Conservation (phyloP, 2,329 filamentous ascomycete species). For the Botrytis paeoniae region DNA sequence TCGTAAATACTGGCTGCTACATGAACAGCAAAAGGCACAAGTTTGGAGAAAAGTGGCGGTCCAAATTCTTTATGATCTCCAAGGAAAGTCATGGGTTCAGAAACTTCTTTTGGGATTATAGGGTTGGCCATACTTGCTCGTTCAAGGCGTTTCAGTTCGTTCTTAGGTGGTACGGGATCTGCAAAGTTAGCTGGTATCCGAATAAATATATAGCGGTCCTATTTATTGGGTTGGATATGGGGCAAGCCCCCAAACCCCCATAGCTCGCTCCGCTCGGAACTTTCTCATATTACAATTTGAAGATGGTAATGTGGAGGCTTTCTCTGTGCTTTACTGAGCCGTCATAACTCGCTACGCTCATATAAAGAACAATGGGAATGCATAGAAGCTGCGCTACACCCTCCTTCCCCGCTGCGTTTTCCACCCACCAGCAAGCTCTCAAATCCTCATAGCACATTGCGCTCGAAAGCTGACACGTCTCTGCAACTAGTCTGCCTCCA, state of each 20-base stretch:
- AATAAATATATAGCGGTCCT: background rate
- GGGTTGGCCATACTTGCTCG: slow-evolving; percentile 84
- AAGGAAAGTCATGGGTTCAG: slow-evolving; percentile 74
- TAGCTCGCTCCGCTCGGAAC: background rate
- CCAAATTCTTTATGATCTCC: slow-evolving; percentile 80
- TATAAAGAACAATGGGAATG: background rate
- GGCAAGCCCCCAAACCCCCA: background rate
- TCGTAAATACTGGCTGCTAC: slow-evolving; percentile 94
- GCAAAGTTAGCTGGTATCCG: slow-evolving; percentile 36
- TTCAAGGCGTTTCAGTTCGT: slow-evolving; percentile 81
- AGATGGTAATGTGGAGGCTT: background rate
- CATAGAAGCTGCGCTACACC: background rate
- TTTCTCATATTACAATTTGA: background rate
- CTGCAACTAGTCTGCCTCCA: background rate
- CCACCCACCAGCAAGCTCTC: background rate
- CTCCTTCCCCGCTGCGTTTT: background rate
- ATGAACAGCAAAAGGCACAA: slow-evolving; percentile 95
- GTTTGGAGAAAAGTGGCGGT: slow-evolving; percentile 78
- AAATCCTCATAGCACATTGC: background rate
- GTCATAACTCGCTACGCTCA: background rate
- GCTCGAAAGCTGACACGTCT: background rate
- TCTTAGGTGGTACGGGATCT: slow-evolving; percentile 80
- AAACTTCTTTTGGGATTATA: slow-evolving; percentile 76
- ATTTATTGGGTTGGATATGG: background rate
- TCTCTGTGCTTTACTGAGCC: background rate